phyloP scores from a whole-genome alignment of 2,329 filamentous ascomycete species.

The Calonectria montana region DNA sequence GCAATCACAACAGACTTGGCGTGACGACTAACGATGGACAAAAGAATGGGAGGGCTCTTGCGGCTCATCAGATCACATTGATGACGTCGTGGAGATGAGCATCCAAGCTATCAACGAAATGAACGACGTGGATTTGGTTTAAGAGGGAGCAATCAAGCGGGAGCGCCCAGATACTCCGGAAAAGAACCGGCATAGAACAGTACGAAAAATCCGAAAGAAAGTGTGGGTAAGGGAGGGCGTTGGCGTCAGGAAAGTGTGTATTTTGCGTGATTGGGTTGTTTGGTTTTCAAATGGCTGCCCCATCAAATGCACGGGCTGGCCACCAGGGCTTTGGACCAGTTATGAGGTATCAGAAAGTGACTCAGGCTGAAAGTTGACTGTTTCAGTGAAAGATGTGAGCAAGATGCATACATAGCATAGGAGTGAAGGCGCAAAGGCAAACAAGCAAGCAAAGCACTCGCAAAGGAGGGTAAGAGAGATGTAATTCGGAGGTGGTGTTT shows the following conservation, averaged over 20 bases:
- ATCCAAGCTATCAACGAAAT: conserved; percentile 56
- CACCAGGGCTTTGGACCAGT: conserved; percentile 4
- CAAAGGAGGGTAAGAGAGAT: not conserved
- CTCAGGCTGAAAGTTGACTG: conserved; percentile 16
- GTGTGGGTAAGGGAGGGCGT: conserved; percentile 9
- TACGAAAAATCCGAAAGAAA: not conserved
- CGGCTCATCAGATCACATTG: conserved; percentile 66
- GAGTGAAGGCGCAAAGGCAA: conserved; percentile 41
- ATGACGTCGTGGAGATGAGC: conserved; percentile 60
- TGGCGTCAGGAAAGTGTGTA: conserved; percentile 17
- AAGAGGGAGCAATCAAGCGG: conserved; percentile 17
- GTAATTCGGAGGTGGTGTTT: not conserved
- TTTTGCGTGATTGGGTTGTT: conserved; percentile 26
- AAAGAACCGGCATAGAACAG: conserved; percentile 11
- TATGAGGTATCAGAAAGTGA: conserved; percentile 4
- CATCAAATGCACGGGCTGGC: conserved; percentile 23
- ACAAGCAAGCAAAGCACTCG: not conserved
- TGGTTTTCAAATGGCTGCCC: conserved; percentile 24
- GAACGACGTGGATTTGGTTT: conserved; percentile 48
- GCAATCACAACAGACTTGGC: conserved; percentile 40
- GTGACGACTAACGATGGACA: conserved; percentile 38
- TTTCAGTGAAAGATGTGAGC: conserved; percentile 11
- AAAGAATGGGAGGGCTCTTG: conserved; percentile 68
- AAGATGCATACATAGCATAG: conserved; percentile 44
- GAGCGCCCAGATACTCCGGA: conserved; percentile 1